Evolutionary conservation across 202 grass and related monocot species (phyloP).

Genomic region (Eragrostis tef): DNA sequence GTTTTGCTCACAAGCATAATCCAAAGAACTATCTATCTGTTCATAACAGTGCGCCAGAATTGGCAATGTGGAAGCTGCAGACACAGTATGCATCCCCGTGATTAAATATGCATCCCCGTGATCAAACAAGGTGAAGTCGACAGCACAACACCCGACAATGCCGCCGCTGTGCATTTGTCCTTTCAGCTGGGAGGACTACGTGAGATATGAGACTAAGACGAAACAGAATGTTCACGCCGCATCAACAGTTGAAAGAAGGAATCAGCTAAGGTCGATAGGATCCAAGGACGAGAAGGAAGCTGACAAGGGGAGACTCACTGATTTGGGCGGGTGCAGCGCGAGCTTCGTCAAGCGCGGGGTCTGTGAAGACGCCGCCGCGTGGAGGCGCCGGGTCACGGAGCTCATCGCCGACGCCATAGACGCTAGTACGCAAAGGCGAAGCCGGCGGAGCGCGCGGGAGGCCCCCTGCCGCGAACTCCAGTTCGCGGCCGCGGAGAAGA

Average conservation of each 20-base stretch:
- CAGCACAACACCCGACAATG: background rate
- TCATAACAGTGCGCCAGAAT: background rate
- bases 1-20: background rate
- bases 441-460: constrained; percentile 7
- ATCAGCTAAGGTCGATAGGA: constrained; percentile 7
- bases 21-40: background rate
- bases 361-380: constrained; percentile 33
- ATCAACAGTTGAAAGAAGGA: background rate
- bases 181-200: background rate
- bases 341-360: constrained; percentile 65
- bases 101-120: background rate
- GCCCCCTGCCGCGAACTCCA: background rate
- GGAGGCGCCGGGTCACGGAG: constrained; percentile 40
- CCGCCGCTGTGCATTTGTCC: background rate
- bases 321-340: constrained; percentile 58
- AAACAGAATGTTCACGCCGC: background rate
- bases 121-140: constrained; percentile 11
- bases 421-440: background rate
- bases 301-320: constrained; percentile 34
- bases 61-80: background rate
- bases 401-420: constrained; percentile 38
- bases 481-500: background rate
- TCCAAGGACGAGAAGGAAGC: background rate
- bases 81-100: background rate
- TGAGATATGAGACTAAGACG: background rate